Conservation (phyloP, 2,329 filamentous ascomycete species). For the Talaromyces sp. region DNA sequence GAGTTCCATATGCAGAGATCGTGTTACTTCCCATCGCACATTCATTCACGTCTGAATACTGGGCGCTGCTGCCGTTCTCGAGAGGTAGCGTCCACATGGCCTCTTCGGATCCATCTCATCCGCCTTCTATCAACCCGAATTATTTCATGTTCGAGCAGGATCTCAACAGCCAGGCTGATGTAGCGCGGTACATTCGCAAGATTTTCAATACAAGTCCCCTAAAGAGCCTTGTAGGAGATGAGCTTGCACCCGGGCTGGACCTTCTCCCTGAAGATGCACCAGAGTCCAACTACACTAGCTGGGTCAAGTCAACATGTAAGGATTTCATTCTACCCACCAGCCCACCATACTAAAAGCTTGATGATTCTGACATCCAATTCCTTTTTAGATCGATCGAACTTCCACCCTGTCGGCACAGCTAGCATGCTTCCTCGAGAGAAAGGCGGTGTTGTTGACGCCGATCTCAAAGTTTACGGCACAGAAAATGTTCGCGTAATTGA, state of each 20-base stretch:
- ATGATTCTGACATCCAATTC: background rate
- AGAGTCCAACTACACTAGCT: background rate
- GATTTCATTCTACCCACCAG: background rate
- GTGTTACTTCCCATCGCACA: conserved; percentile 22
- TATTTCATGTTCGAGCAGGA: conserved; percentile 32
- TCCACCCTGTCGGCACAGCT: conserved; percentile 18
- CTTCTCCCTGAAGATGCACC: background rate
- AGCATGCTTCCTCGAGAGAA: conserved; percentile 15
- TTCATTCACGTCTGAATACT: conserved; percentile 24
- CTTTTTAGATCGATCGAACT: conserved; percentile 27
- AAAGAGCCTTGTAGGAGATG: background rate
- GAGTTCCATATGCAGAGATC: conserved; percentile 29
- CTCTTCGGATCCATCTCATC: conserved; percentile 24
- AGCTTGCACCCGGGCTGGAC: background rate
- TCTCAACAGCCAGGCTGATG: conserved; percentile 23
- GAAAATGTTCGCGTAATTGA: conserved; percentile 35
- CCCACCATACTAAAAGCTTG: background rate
- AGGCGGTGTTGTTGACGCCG: background rate
- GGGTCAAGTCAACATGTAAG: background rate
- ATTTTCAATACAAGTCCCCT: conserved; percentile 20
- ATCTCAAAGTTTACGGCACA: background rate
- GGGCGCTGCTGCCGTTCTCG: conserved; percentile 30
- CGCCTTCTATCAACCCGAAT: conserved; percentile 29
- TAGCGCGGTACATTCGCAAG: conserved; percentile 23
- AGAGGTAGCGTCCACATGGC: conserved; percentile 30